Percentiles rank a stretch among this genome's conserved stretches.
Conservation (phyloP, 495 filamentous ascomycete species). For the Tricharina praecox region DNA sequence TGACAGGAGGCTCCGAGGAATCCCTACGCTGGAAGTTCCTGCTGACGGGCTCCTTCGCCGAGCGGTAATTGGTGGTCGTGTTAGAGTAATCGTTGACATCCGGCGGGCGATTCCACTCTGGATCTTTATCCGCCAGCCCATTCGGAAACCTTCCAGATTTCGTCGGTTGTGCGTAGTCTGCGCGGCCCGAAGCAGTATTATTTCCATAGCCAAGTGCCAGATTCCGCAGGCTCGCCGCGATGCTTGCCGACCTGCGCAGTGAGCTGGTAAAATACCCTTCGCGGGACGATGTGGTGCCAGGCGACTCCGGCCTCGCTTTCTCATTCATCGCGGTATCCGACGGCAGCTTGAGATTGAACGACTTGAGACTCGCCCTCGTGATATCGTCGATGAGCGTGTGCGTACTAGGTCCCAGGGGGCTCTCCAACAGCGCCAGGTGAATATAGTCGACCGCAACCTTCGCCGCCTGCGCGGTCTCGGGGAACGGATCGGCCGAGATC, state of each 20-base stretch:
- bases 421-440: slow-evolving; percentile 57
- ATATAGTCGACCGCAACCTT: slow-evolving; percentile 68
- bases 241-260: slow-evolving; percentile 50
- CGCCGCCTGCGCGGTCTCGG: slow-evolving; percentile 75
- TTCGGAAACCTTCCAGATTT: slow-evolving; percentile 15
- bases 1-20: slow-evolving; percentile 35
- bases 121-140: slow-evolving; percentile 30
- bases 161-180: slow-evolving; percentile 33
- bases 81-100: slow-evolving; percentile 50
- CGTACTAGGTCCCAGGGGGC: slow-evolving; percentile 51
- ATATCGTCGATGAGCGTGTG: slow-evolving; percentile 65
- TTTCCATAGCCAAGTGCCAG: slow-evolving; percentile 39
- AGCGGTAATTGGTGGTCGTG: slow-evolving; percentile 52
- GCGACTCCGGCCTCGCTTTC: slow-evolving; percentile 36
- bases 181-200: not conserved
- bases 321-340: slow-evolving; percentile 32
- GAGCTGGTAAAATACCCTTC: slow-evolving; percentile 51
- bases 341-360: slow-evolving; percentile 28
- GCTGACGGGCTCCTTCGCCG: slow-evolving; percentile 57
- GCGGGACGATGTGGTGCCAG: slow-evolving; percentile 27
- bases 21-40: slow-evolving; percentile 50
- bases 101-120: slow-evolving; percentile 57
- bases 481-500: slow-evolving; percentile 83
- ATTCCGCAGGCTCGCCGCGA: slow-evolving; percentile 54
- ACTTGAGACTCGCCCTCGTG: slow-evolving; percentile 30